Percentiles rank a stretch among this genome's conserved stretches.
phyloP scores from a whole-genome alignment of 2,329 filamentous ascomycete species.

The Aspergillaceae sp. region DNA sequence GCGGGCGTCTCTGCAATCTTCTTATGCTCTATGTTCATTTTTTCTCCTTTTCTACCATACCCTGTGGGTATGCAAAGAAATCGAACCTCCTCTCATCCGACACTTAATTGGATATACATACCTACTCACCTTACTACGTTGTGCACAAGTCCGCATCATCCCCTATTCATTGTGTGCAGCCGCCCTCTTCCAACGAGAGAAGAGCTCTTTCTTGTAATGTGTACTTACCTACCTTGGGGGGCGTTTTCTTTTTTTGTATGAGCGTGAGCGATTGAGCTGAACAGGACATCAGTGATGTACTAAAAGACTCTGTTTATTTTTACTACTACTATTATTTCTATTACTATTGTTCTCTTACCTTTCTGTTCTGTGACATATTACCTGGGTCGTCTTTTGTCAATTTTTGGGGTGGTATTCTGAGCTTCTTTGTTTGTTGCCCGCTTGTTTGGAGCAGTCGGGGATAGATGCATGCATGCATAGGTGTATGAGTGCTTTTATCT shows the following conservation, averaged over 20 bases:
- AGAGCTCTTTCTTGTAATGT: conserved; percentile 14
- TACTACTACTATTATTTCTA: conserved; percentile 7
- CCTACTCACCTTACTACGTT: too few relatives aligned
- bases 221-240: conserved; percentile 3
- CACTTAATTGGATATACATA: too few relatives aligned
- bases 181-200: neutral
- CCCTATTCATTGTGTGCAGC: neutral
- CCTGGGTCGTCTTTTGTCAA: conserved; percentile 7
- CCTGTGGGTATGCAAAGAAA: too few relatives aligned
- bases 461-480: too few relatives aligned
- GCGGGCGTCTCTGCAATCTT: conserved; percentile 3
- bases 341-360: conserved; percentile 4
- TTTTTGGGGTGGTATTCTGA: neutral
- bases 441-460: neutral
- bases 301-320: conserved; percentile 5
- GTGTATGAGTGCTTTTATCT: too few relatives aligned
- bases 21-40: neutral
- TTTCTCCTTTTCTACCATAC: neutral
- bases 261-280: neutral
- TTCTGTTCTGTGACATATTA: neutral
- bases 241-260: conserved; percentile 8
- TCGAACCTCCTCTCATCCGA: too few relatives aligned
- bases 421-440: neutral
- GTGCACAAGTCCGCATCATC: too few relatives aligned
- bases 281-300: conserved; percentile 3